Evolutionary conservation across 257 asterid species (phyloP).

Genomic region (Eucommia ulmoides): DNA sequence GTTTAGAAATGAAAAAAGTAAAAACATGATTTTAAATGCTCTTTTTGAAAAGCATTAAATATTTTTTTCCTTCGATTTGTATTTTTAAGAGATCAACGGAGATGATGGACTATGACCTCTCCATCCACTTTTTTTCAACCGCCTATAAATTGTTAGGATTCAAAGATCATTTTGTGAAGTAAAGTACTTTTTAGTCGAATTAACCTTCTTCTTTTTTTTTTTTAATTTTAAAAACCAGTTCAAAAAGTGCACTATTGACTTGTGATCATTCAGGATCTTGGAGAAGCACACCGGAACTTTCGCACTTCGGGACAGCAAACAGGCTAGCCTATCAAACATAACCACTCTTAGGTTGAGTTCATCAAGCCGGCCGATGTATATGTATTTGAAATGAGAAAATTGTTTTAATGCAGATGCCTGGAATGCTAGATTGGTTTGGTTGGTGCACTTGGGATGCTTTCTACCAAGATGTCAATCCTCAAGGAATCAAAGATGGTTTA

Average conservation of each 20-base stretch:
- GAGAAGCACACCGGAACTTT: conserved; percentile 30
- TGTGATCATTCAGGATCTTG: conserved; percentile 25
- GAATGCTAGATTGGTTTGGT: conserved; percentile 56
- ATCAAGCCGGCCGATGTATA: too few relatives aligned
- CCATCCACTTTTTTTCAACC: background rate
- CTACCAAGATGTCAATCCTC: conserved; percentile 42
- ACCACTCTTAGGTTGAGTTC: too few relatives aligned
- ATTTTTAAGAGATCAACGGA: too few relatives aligned
- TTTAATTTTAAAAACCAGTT: too few relatives aligned
- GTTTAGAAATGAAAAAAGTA: too few relatives aligned
- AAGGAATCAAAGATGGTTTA: conserved; percentile 42
- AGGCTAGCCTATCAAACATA: conserved; percentile 17
- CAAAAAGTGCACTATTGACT: too few relatives aligned
- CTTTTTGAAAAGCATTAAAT: too few relatives aligned
- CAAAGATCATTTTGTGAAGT: background rate
- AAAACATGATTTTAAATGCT: too few relatives aligned
- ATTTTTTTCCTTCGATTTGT: too few relatives aligned
- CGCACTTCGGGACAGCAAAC: conserved; percentile 29
- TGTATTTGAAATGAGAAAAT: too few relatives aligned
- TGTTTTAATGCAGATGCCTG: conserved; percentile 26
- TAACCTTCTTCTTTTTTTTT: too few relatives aligned
- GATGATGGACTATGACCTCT: too few relatives aligned
- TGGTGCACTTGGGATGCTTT: conserved; percentile 92
- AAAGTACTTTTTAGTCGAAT: conserved; percentile 8
- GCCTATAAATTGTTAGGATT: background rate